A percentile compares a stretch with the other conserved stretches of the same genome.
phyloP scores from a whole-genome alignment of 2,329 filamentous ascomycete genomes.

The Aspergillus nomiae region DNA sequence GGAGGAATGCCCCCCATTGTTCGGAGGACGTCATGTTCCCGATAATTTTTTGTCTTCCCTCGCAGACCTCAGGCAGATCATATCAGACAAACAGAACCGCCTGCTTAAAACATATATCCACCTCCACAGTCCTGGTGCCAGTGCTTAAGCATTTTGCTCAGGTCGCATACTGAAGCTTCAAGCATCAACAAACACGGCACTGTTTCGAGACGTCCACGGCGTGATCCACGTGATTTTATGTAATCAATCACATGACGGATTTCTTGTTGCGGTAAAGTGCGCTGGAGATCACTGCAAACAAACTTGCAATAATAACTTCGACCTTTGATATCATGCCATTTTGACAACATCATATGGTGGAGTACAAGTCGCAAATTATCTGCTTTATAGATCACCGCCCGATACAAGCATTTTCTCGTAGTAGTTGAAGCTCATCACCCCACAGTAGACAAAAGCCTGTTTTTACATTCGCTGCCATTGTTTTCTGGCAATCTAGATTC shows the following conservation, averaged over 20 bases:
- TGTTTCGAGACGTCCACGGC: conserved; percentile 11
- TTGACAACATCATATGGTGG: not conserved
- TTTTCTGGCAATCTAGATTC: not conserved
- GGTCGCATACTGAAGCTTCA: conserved; percentile 1
- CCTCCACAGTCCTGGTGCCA: conserved; percentile 6
- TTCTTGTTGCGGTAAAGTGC: not conserved
- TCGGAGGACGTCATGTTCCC: conserved; percentile 31
- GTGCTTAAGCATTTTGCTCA: conserved; percentile 16
- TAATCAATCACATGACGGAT: conserved; percentile 8
- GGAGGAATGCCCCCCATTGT: conserved; percentile 42
- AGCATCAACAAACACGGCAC: conserved; percentile 11
- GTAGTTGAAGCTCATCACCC: not conserved
- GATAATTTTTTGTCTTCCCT: conserved; percentile 4
- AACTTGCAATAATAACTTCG: not conserved
- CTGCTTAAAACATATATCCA: conserved; percentile 8
- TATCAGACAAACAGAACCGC: conserved; percentile 7
- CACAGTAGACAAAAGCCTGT: not conserved
- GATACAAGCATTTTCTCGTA: not conserved
- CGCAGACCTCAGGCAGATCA: conserved; percentile 1
- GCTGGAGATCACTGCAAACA: not conserved
- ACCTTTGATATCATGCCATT: not conserved
- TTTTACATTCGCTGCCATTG: not conserved
- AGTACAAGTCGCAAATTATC: not conserved
- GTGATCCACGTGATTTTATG: conserved; percentile 10
- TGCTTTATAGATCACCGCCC: not conserved